phyloP scores from a whole-genome alignment of 2,329 filamentous ascomycete species.

The Ophiocordyceps australis region DNA sequence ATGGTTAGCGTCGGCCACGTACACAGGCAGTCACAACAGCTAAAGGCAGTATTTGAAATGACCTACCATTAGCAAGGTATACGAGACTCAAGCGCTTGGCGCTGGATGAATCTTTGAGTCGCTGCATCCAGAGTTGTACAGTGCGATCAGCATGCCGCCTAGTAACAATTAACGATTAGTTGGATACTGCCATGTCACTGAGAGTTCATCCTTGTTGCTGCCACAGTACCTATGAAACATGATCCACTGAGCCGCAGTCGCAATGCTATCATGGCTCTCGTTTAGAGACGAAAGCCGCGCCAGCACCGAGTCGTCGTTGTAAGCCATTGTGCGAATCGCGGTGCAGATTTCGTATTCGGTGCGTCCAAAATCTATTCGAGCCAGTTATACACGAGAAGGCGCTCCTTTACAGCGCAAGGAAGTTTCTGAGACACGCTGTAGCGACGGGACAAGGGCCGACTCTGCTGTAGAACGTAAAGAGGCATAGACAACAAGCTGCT shows the following conservation, averaged over 20 bases:
- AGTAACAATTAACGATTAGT: slow-evolving; percentile 2
- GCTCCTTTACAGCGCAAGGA: too few relatives aligned
- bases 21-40: too few relatives aligned
- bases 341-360: too few relatives aligned
- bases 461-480: too few relatives aligned
- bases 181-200: background rate
- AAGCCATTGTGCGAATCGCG: slow-evolving; percentile 57
- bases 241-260: slow-evolving; percentile 95
- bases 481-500: too few relatives aligned
- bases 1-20: too few relatives aligned
- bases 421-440: too few relatives aligned
- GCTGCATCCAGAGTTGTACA: slow-evolving; percentile 78
- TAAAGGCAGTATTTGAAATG: slow-evolving; percentile 2
- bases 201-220: background rate
- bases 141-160: slow-evolving; percentile 88
- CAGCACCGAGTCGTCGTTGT: slow-evolving; percentile 87
- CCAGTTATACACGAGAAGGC: too few relatives aligned
- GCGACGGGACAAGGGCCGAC: too few relatives aligned
- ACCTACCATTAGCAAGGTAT: slow-evolving; percentile 84
- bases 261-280: slow-evolving; percentile 93
- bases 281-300: slow-evolving; percentile 91
- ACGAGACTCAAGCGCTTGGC: slow-evolving; percentile 78
- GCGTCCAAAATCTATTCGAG: too few relatives aligned
- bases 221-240: slow-evolving; percentile 80
- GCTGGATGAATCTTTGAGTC: slow-evolving; percentile 71